Base-by-base conservation (phyloP, 495 filamentous ascomycete genomes). In the Monascus purpureus region DNA sequence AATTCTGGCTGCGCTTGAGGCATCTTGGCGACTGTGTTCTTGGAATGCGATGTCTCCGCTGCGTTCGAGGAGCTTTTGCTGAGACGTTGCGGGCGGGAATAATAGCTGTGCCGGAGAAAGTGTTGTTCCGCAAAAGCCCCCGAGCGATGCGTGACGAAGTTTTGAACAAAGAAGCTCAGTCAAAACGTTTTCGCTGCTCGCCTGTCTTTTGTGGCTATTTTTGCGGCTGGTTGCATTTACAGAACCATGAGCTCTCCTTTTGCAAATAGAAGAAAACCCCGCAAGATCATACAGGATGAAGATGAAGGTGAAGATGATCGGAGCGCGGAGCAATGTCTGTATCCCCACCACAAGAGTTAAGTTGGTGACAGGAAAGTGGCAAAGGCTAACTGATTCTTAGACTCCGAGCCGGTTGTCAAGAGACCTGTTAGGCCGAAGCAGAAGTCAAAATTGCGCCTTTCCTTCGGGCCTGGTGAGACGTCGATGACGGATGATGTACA, bases 1-100 rank as follows among this genome's bases (percentile, higher is more conserved):
- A 97, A 75, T 59, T 97, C 92, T 39, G 90, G 92, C 62, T 95
- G 88, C 53, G 90, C 85, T 81, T 88, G 88, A 61, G 92, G 85
- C 92, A 97, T 97, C 40, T 69, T 81, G 61, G 53, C 40, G 39
- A 42, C 39, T 33, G 32, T 32, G 33, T 36, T 44, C 19, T 41
- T n/a, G n/a, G n/a, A 38, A 15, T 16, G 5, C 5, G 28, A 30
- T 30, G 28, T 30, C 28, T 30, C 28, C 7, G 8, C 13, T n/a
- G n/a, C n/a, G n/a, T n/a, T n/a, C n/a, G n/a, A n/a, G n/a, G n/a
- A n/a, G n/a, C n/a, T n/a, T n/a, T n/a, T n/a, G n/a, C 25, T 25
- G 40, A 43, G 43, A 49, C 40, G 41, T 34, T 42, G 47, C 43
- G 40, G 52, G 45, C 40, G 41, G 39, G 20, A 22, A 44, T 46